Evolutionary conservation across 2,329 filamentous ascomycete genomes (phyloP).

Genomic region (Fusarium albosuccineum): DNA sequence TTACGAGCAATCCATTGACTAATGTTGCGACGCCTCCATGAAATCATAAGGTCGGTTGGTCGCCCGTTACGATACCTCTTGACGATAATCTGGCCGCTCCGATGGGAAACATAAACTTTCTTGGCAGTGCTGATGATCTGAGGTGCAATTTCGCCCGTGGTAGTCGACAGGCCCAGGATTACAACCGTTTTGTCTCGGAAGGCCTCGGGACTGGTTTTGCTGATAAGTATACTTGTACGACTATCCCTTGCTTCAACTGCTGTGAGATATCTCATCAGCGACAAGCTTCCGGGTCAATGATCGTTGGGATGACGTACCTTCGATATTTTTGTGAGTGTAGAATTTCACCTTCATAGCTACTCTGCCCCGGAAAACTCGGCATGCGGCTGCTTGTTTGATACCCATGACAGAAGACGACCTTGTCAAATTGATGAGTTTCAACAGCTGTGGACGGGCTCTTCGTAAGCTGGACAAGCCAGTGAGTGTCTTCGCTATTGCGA

Average conservation of each 20-base stretch:
- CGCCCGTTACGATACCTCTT: conserved; percentile 21
- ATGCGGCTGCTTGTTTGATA: conserved; percentile 24
- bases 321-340: conserved; percentile 30
- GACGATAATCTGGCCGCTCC: conserved; percentile 22
- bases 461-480: conserved; percentile 13
- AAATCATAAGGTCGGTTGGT: conserved; percentile 6
- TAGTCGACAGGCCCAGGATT: conserved; percentile 12
- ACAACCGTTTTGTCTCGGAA: conserved; percentile 21
- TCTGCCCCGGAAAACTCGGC: conserved; percentile 22
- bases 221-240: not conserved
- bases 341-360: not conserved
- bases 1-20: conserved; percentile 23
- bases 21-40: conserved; percentile 26
- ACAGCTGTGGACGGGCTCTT: not conserved
- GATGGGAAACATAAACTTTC: conserved; percentile 28
- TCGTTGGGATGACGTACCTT: not conserved
- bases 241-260: not conserved
- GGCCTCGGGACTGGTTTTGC: not conserved
- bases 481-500: conserved; percentile 3
- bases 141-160: conserved; percentile 22
- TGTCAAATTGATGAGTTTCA: conserved; percentile 15
- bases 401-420: conserved; percentile 29
- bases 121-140: conserved; percentile 4
- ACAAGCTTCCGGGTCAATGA: rapidly evolving
- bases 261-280: not conserved